phyloP scores from a whole-genome alignment of 805 yeast genomes.

The Candida sonorensis region DNA sequence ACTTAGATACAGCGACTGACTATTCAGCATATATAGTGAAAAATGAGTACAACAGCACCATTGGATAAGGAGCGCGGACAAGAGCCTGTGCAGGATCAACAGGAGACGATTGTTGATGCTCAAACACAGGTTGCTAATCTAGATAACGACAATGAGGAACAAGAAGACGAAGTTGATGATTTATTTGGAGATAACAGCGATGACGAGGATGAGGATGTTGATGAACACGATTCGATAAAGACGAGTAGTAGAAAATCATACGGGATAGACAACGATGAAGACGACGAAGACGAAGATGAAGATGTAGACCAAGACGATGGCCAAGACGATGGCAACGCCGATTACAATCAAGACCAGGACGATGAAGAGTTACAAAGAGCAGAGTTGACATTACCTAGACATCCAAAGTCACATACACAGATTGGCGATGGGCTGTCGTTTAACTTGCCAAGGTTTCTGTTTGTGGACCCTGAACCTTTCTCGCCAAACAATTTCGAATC shows the following conservation, averaged over 20 bases:
- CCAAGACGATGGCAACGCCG: conserved; percentile 28
- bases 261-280: conserved; percentile 16
- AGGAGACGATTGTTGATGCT: neutral
- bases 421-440: conserved; percentile 33
- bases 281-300: conserved; percentile 31
- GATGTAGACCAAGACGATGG: conserved; percentile 20
- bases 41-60: no score
- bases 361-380: conserved; percentile 24
- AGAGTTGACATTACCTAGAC: conserved; percentile 43
- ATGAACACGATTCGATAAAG: conserved; percentile 16
- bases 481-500: conserved; percentile 50
- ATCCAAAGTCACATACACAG: conserved; percentile 38
- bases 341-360: conserved; percentile 29
- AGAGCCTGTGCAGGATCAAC: no score
- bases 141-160: conserved; percentile 4
- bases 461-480: conserved; percentile 81
- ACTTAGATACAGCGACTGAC: no score
- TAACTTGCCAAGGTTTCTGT: conserved; percentile 76
- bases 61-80: no score
- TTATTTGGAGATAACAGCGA: conserved; percentile 28
- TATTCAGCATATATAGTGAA: no score
- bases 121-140: neutral
- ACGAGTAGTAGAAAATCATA: conserved; percentile 7
- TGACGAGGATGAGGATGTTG: conserved; percentile 20
- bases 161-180: conserved; percentile 31